phyloP scores from a whole-genome alignment of 192 early-diverging fungal genomes.

The Paraglomus occultum region DNA sequence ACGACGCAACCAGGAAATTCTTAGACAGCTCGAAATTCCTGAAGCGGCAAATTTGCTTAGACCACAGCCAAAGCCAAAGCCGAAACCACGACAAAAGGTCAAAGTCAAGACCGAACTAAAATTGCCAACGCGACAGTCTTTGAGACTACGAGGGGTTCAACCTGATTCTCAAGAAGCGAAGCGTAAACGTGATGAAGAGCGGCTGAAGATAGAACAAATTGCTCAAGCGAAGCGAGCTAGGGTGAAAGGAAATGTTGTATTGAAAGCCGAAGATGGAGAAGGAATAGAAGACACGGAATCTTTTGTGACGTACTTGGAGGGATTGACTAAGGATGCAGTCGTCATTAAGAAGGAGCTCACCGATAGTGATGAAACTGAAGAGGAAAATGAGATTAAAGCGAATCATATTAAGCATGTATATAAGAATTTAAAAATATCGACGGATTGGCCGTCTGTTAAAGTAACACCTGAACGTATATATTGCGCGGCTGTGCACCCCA shows the following conservation, averaged over 20 bases:
- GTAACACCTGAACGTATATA: slow-evolving; percentile 48
- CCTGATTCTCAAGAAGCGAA: slow-evolving; percentile 22
- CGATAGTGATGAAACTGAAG: slow-evolving; percentile 16
- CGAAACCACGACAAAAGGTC: slow-evolving; percentile 1
- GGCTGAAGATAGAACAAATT: slow-evolving; percentile 1
- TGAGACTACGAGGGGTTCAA: slow-evolving; percentile 1
- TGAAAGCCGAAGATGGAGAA: background rate
- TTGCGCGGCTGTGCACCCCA: slow-evolving; percentile 55
- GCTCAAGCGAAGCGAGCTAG: background rate
- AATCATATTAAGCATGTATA: slow-evolving; percentile 34
- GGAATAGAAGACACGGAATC: background rate
- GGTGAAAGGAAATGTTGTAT: background rate
- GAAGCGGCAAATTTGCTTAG: slow-evolving; percentile 10
- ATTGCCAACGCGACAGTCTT: slow-evolving; percentile 19
- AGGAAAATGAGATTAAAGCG: slow-evolving; percentile 24
- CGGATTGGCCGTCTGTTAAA: slow-evolving; percentile 49
- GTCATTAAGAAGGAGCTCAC: background rate
- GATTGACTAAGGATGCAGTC: background rate
- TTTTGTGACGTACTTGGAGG: background rate
- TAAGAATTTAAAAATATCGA: background rate
- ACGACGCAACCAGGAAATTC: slow-evolving; percentile 38
- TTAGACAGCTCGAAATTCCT: slow-evolving; percentile 34
- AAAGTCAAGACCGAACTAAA: slow-evolving; percentile 13
- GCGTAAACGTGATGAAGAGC: slow-evolving; percentile 13
- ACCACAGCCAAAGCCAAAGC: slow-evolving; percentile 22